Conservation (phyloP, 2,329 filamentous ascomycete species). For the Rutstroemia sp. region DNA sequence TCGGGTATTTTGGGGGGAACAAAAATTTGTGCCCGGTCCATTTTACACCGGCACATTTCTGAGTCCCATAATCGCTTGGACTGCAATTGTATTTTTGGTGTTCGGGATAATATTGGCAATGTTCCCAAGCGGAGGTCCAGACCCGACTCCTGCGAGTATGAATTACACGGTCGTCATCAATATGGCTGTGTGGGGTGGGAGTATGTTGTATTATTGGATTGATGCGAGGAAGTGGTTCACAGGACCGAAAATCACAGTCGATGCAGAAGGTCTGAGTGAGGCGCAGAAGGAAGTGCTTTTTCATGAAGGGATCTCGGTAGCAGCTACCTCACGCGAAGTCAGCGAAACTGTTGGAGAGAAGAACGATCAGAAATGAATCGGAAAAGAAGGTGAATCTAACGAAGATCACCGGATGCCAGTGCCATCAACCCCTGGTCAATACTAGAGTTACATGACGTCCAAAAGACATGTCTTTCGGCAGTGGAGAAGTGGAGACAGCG, state of each 20-base stretch:
- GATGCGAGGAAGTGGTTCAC: constrained; percentile 53
- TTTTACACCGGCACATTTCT: constrained; percentile 48
- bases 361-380: too few relatives aligned
- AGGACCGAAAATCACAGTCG: constrained; percentile 50
- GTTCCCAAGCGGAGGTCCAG: constrained; percentile 49
- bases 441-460: too few relatives aligned
- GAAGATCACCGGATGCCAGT: too few relatives aligned
- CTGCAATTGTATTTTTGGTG: constrained; percentile 44
- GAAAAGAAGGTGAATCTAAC: too few relatives aligned
- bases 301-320: constrained; percentile 18
- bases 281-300: constrained; percentile 22
- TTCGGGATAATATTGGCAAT: constrained; percentile 51
- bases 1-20: constrained; percentile 48
- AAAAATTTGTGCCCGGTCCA: constrained; percentile 49
- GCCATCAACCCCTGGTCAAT: too few relatives aligned
- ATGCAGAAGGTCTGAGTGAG: constrained; percentile 30
- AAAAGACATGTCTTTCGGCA: too few relatives aligned
- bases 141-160: constrained; percentile 44
- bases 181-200: constrained; percentile 48
- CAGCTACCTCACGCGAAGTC: background rate
- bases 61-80: constrained; percentile 45
- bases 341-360: too few relatives aligned
- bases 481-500: too few relatives aligned
- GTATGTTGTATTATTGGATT: constrained; percentile 46
- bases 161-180: constrained; percentile 60